Evolutionary conservation across 306 rosid genomes (phyloP).

Genomic region (Datisca glomerata): DNA sequence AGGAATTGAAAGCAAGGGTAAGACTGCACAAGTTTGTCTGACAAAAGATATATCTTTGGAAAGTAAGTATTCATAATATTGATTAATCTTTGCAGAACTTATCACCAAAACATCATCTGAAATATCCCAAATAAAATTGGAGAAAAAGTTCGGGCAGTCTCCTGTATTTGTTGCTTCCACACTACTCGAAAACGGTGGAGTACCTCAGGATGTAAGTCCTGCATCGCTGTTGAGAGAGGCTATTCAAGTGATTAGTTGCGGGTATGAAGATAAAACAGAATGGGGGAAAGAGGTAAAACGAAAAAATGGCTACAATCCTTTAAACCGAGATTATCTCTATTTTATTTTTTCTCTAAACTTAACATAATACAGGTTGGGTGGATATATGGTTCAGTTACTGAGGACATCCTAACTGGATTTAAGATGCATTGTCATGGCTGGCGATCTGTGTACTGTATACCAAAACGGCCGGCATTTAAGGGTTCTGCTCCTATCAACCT

Average conservation of each 20-base stretch:
- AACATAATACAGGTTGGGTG: slow-evolving; percentile 65
- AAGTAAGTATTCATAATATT: background rate
- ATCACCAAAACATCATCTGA: slow-evolving; percentile 21
- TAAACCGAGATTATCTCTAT: background rate
- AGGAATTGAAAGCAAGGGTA: slow-evolving; percentile 13
- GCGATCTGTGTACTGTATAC: slow-evolving; percentile 96
- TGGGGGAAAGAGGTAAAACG: slow-evolving; percentile 85
- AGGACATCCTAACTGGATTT: slow-evolving; percentile 96
- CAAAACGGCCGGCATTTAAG: slow-evolving; percentile 81
- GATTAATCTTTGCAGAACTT: slow-evolving; percentile 21
- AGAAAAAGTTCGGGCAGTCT: slow-evolving; percentile 86
- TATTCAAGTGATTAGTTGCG: slow-evolving; percentile 88
- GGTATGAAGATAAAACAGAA: slow-evolving; percentile 86
- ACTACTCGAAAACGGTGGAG: slow-evolving; percentile 66
- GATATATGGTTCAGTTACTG: slow-evolving; percentile 98
- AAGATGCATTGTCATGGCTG: slow-evolving; percentile 99
- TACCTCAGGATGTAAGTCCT: slow-evolving; percentile 43
- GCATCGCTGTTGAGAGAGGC: slow-evolving; percentile 79
- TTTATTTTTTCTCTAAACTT: slow-evolving; percentile 9
- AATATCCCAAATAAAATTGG: slow-evolving; percentile 53
- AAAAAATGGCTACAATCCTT: background rate
- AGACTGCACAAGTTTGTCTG: no score
- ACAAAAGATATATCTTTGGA: no score
- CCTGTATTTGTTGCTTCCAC: slow-evolving; percentile 74
- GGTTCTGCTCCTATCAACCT: slow-evolving; percentile 62